Base-by-base conservation (phyloP, 768 basidiomycete species). In the Lentinus brumalis region DNA sequence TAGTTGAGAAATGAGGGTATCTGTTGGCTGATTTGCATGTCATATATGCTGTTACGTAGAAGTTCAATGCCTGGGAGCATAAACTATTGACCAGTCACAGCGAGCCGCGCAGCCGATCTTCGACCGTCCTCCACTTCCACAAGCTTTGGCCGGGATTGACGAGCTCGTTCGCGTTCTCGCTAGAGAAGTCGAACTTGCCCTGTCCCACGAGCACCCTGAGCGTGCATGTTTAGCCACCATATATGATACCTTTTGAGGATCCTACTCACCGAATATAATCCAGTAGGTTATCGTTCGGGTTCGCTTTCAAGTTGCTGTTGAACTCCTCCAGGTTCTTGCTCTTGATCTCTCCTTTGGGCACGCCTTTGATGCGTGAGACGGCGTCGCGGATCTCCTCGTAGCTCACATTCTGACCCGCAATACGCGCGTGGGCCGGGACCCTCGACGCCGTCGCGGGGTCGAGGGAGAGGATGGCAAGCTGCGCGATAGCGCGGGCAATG, bases 91-190 rank as follows among this genome's bases (percentile, higher is more conserved):
- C 35, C 11, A 1, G 7, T 35, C 35, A 35, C 35, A 35, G 35
- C 6, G 35, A 35, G 35, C n/a, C 44, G 44, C 44, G 44, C 16
- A 50, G 29, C 30, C 7, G 29, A 18, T 64, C 62, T 49, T 67
- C 54, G n/a, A 66, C 55, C 6, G 63, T 63, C 51, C 58, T 65
- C 69, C 69, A 70, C 59, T 66, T 65, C 69, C 69, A 70, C 16
- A 50, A 8, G 6, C 47, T 52, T 50, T 69, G 30, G 5, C 50
- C 54, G 0, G 69, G 69, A 54, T 70, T 70, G 8, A 69, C 60
- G 18, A 69, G 55, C 35, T 70, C 69, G 45, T 70, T 64, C 18
- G 53, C 46, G 53, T 69, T 67, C 39, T 61, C 47, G 21, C 40
- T 18, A 3, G 66, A 61, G 30, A 62, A 68, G 61, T 69, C 62